Percentiles rank a stretch among this genome's conserved stretches.
Evolutionary conservation across 2,329 filamentous ascomycete genomes (phyloP).

Genomic region (Cladosporium halotolerans): DNA sequence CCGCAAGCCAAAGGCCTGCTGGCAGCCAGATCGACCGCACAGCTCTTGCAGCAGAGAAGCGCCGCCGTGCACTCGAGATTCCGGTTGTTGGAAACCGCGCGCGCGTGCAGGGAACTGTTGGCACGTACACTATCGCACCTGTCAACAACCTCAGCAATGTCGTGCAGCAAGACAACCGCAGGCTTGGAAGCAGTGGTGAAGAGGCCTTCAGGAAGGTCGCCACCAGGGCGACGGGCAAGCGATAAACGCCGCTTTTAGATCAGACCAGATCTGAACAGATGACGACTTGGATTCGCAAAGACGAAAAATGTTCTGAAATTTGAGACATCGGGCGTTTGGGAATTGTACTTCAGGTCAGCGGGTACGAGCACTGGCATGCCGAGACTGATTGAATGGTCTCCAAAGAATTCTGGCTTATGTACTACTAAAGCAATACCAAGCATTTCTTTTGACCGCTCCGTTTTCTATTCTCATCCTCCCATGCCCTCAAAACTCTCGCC

Average conservation of each 20-base stretch:
- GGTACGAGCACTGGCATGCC: not conserved
- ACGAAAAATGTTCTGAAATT: not conserved
- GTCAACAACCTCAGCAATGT: constrained; percentile 43
- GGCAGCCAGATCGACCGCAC: constrained; percentile 31
- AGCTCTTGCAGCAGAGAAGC: constrained; percentile 42
- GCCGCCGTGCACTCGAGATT: constrained; percentile 47
- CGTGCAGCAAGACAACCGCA: constrained; percentile 20
- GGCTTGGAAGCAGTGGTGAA: constrained; percentile 25
- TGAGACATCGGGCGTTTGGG: constrained; percentile 2
- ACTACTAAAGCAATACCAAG: not conserved
- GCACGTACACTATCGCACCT: constrained; percentile 59
- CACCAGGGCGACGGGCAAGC: constrained; percentile 9
- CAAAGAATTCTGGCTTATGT: no score
- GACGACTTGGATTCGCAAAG: not conserved
- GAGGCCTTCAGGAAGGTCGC: constrained; percentile 30
- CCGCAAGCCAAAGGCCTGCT: constrained; percentile 18
- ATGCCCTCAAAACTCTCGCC: no score
- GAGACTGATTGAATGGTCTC: no score
- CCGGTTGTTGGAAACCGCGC: constrained; percentile 52
- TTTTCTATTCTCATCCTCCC: no score
- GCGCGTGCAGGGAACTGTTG: constrained; percentile 50
- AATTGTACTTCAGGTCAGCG: not conserved
- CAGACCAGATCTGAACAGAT: no score
- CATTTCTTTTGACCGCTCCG: no score
- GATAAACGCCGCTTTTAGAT: not conserved